Percentiles rank a stretch among this genome's conserved stretches.
Evolutionary conservation across 31 red algal genomes (phyloP).

Genomic region (Odonthalia washingtoniensis): DNA sequence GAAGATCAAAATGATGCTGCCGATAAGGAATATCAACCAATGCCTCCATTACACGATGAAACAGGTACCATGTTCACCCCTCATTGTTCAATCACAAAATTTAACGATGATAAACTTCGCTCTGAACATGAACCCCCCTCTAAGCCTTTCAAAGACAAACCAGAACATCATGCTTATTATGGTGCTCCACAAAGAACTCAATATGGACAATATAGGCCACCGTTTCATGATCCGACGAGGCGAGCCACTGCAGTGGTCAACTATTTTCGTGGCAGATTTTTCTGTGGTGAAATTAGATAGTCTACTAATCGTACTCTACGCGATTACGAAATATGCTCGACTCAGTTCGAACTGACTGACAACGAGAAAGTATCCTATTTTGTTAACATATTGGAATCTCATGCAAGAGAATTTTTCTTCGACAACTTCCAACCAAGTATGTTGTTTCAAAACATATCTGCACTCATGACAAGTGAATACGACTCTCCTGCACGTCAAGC

Average conservation of each 20-base stretch:
- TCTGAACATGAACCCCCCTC: not conserved
- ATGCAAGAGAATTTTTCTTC: conserved; percentile 41
- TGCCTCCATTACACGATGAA: not conserved
- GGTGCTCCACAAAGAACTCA: not conserved
- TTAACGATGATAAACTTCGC: not conserved
- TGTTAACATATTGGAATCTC: not conserved
- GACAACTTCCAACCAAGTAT: conserved; percentile 16
- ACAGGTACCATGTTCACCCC: not conserved
- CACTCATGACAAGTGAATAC: conserved; percentile 23
- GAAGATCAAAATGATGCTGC: too few species aligned
- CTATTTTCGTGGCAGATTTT: not conserved
- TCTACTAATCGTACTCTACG: not conserved
- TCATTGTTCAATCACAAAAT: not conserved
- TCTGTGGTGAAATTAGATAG: not conserved
- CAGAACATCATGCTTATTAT: not conserved
- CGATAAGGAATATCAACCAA: not conserved
- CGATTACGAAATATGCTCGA: conserved; percentile 9
- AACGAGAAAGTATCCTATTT: not conserved
- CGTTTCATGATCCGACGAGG: not conserved
- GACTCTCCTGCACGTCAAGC: conserved; percentile 1
- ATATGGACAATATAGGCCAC: not conserved
- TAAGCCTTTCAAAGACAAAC: not conserved
- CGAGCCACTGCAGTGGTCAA: not conserved
- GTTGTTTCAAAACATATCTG: not conserved
- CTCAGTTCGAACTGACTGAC: not conserved